Evolutionary conservation across 106 monocot species (phyloP).

Genomic region (Apostasia ramifera): DNA sequence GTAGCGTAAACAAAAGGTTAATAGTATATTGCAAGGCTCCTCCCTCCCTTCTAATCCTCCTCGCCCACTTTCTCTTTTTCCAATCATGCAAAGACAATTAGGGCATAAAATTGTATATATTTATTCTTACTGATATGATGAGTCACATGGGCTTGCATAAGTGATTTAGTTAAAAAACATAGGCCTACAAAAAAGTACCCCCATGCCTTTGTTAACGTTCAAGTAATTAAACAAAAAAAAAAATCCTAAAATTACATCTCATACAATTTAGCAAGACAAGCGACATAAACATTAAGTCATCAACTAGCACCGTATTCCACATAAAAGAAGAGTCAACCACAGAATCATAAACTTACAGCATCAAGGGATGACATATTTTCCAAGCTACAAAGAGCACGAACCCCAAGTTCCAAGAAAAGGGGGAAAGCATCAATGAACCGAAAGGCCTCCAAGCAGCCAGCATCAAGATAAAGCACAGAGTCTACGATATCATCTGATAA

Average conservation of each 20-base stretch:
- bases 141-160: too few relatives aligned
- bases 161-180: too few relatives aligned
- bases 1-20: too few relatives aligned
- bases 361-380: slow-evolving; percentile 77
- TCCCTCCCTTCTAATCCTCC: too few relatives aligned
- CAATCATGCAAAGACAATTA: too few relatives aligned
- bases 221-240: not conserved
- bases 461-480: slow-evolving; percentile 73
- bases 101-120: too few relatives aligned
- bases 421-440: slow-evolving; percentile 66
- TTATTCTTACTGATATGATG: too few relatives aligned
- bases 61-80: too few relatives aligned
- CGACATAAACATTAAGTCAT: not conserved
- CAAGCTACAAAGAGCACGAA: slow-evolving; percentile 67
- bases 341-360: slow-evolving; percentile 37
- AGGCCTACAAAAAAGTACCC: too few relatives aligned
- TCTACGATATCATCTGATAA: slow-evolving; percentile 60
- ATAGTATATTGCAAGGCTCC: too few relatives aligned
- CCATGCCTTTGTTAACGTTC: too few relatives aligned
- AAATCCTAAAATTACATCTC: not conserved
- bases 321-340: not conserved
- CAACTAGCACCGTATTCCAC: not conserved
- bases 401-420: slow-evolving; percentile 66
- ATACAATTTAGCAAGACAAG: too few relatives aligned
- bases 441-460: slow-evolving; percentile 73